Evolutionary conservation across 2,329 filamentous ascomycete genomes (phyloP), one percentile per base, ranked within the genome.

Genomic region (Calonectria ilicicola): DNA sequence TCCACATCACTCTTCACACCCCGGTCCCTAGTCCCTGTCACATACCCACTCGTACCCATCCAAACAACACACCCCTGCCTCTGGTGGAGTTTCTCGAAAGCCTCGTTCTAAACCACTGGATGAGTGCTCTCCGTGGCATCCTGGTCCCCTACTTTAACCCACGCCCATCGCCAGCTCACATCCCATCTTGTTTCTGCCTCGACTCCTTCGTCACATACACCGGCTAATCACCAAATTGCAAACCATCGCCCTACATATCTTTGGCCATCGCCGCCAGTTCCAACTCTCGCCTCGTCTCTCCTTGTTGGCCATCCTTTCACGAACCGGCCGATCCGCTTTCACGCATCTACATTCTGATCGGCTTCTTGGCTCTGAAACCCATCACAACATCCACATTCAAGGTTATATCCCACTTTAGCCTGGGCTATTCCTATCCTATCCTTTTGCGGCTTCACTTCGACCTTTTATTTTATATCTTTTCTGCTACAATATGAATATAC

Each of bases 61-160:
- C 35, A 46, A 65, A 67, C 65, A 65, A 66, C 60, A 68, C 62
- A 19, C 71, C 71, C 70, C 65, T 68, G 65, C 27, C 53, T 3
- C 40, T 42, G 53, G 63, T 76, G 78, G 78, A 73, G 73, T 74
- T 75, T 75, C 42, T 76, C 69, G 78, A 78, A 79, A 72, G 78
- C 78, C 78, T 80, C 78, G 75, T 77, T 72, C 70, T 73, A 66
- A 80, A 76, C 78, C 74, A 80, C 77, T 80, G 78, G 77, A 67
- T 72, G 73, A 67, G 76, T 74, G 67, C 73, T 76, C 70, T 74
- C 72, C 69, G 65, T 53, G 46, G 70, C 65, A 80, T 79, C 78
- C 78, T 69, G 78, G 78, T 72, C 72, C 69, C 73, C 72, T 53
- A 71, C 79, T 79, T 80, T 80, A 80, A 80, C 76, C 78, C 72